Evolutionary conservation across 257 asterid genomes (phyloP), one percentile per base, ranked within the genome.

Genomic region (Salvia miltiorrhiza): DNA sequence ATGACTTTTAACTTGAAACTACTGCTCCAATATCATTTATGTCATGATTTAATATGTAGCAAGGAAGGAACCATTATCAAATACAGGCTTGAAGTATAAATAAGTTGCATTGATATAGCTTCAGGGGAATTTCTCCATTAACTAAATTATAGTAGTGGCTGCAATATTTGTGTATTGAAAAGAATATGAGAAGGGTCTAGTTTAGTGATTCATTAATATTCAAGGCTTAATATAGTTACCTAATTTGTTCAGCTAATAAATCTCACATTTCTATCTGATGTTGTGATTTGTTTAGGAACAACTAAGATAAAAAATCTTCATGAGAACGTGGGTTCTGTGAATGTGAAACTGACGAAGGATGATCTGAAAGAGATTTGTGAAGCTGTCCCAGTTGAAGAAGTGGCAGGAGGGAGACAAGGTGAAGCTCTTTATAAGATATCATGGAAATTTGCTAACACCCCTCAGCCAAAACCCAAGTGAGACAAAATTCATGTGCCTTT

Each of bases 261-360:
- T 11, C 21, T 39, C 9, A 26, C 40, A 40, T 20, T 4, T 24
- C 24, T 23, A 14, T 39, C 52, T 41, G n/a, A n/a, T 50, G 32
- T 66, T 19, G 8, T 60, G 49, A 19, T 55, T 3, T 24, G 50
- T 73, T 64, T 77, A 87, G 95, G 95, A 71, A 85, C 95, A 11
- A 85, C 86, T 5, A 87, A 87, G 79, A 76, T 77, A 5, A 81
- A 76, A 23, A 79, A 87, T 77, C 85, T 87, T 10, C 78, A 76
- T 5, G 87, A 87, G 11, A 87, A 85, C 26, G 63, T 83, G 0
- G 88, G 86, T 55, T 79, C 86, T 7, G 69, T 83, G 78, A 81
- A 69, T 40, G 84, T 85, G 40, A 83, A 81, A 41, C 89, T 87
- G n/a, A 78, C 80, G 0, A 50, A 62, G 14, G 82, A 81, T 39